phyloP scores from a whole-genome alignment of 495 filamentous ascomycete species.

The Neurospora africana region DNA sequence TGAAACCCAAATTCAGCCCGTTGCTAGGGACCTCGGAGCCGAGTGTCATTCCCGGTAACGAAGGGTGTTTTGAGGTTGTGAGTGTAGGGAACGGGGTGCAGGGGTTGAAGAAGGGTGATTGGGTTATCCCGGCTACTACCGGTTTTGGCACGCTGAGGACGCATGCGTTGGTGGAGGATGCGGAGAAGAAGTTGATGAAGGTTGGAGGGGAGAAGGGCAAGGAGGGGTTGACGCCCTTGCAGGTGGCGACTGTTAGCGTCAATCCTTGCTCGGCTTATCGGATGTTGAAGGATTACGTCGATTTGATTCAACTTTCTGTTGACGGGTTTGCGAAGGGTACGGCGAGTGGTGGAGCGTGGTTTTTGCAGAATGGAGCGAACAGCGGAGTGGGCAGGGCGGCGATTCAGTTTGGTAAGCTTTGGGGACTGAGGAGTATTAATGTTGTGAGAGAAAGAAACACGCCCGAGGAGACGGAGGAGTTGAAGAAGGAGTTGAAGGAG shows the following conservation, averaged over 20 bases:
- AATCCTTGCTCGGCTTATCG: conserved; percentile 91
- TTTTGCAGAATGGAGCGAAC: conserved; percentile 95
- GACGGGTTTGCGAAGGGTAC: conserved; percentile 20
- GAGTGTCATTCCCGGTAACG: conserved; percentile 59
- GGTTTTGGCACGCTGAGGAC: conserved; percentile 90
- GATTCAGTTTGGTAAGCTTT: conserved; percentile 70
- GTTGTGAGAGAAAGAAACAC: conserved; percentile 61
- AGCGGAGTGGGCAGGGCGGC: conserved; percentile 80
- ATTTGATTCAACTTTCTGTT: conserved; percentile 25
- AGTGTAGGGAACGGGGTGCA: conserved; percentile 50
- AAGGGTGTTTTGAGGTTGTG: conserved; percentile 80
- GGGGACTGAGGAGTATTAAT: conserved; percentile 83
- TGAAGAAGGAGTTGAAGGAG: conserved; percentile 59
- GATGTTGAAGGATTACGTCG: conserved; percentile 77
- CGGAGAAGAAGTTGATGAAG: conserved; percentile 49
- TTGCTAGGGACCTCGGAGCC: conserved; percentile 64
- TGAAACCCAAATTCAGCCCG: conserved; percentile 61
- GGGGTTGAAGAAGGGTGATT: conserved; percentile 56
- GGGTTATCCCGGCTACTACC: conserved; percentile 75
- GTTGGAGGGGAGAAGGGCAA: conserved; percentile 41
- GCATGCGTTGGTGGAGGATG: conserved; percentile 59
- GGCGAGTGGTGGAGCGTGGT: conserved; percentile 63
- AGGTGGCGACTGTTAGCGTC: conserved; percentile 76
- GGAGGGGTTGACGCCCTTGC: conserved; percentile 55
- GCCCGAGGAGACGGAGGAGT: conserved; percentile 46